Evolutionary conservation across 2,329 filamentous ascomycete species (phyloP).

Genomic region (Fusarium oligoseptatum): DNA sequence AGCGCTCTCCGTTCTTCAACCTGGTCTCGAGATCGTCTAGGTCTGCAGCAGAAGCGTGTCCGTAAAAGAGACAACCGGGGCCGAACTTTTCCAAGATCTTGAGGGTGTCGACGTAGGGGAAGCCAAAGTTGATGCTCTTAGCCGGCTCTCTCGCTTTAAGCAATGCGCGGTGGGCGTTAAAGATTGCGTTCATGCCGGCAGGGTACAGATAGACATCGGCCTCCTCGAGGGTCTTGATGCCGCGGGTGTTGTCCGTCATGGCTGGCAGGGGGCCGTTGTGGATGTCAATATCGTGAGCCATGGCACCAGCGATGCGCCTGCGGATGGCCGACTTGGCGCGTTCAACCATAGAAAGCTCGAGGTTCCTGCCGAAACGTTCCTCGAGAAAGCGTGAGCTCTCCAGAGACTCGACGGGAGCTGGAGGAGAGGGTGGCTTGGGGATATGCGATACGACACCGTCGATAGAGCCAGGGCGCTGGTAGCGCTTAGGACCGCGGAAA

Average conservation of each 20-base stretch:
- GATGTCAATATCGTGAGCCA: conserved; percentile 77
- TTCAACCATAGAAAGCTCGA: conserved; percentile 82
- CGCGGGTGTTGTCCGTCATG: conserved; percentile 61
- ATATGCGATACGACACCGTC: conserved; percentile 31
- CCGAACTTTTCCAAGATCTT: conserved; percentile 97
- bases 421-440: conserved; percentile 33
- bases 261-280: conserved; percentile 40
- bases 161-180: conserved; percentile 83
- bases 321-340: conserved; percentile 89
- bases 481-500: conserved; percentile 82
- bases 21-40: conserved; percentile 85
- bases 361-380: conserved; percentile 92
- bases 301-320: conserved; percentile 87
- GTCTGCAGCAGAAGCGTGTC: conserved; percentile 80
- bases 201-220: conserved; percentile 92
- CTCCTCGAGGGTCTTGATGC: conserved; percentile 77
- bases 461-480: conserved; percentile 71
- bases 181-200: conserved; percentile 95
- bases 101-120: conserved; percentile 95
- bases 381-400: conserved; percentile 89
- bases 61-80: conserved; percentile 89
- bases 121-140: conserved; percentile 93
- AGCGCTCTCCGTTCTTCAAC: conserved; percentile 79
- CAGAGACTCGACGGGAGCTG: conserved; percentile 57
- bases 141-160: conserved; percentile 72